Base-by-base conservation (phyloP, 2,329 filamentous ascomycete species). In the Sphaerulina vaccinii region DNA sequence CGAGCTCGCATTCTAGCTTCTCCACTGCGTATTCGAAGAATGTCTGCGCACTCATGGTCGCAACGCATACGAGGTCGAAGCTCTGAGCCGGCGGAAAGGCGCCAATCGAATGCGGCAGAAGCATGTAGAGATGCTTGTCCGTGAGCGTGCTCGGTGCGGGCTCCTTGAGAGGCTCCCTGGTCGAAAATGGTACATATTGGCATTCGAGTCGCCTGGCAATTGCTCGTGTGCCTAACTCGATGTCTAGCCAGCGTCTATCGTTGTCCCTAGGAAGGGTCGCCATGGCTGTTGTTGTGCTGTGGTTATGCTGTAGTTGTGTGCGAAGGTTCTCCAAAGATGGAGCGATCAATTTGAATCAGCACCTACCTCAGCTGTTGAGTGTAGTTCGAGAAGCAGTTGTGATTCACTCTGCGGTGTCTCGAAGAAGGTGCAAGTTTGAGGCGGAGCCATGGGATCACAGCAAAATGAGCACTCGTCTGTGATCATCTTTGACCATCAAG, bases 21-120 rank as follows among this genome's bases (percentile, higher is more conserved):
- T 62, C 59, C 9, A 41, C 39, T 7, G 58, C 51, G 29, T 51
- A 49, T 10, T 52, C 38, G 52, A 61, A 63, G 54, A 63, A 63
- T 19, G 45, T 55, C 11, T 49, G 49, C 6, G 41, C 22, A 18
- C 37, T 49, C 46, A 57, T 60, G n/a, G 59, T 53, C 32, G 43
- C 54, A 13, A 58, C 51, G 43, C 50, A 59, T 15, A 62, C 46
- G 10, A 64, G 37, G 15, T 37, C 33, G 11, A 37, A 24, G 21
- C n/a, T 24, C 18, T 52, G 23, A 23, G 19, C 15, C 15, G 29
- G 16, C 29, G 49, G 42, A 40, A 47, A 22, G 5, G 42, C 46
- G 13, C 41, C 42, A 11, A 46, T 40, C 3, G 42, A 36, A 21
- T 46, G 49, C 24, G 49, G 41, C n/a, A 49, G 23, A 29, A 37